Base-by-base conservation (phyloP, 371 early-diverging fungal species). In the Mortierella sp. region DNA sequence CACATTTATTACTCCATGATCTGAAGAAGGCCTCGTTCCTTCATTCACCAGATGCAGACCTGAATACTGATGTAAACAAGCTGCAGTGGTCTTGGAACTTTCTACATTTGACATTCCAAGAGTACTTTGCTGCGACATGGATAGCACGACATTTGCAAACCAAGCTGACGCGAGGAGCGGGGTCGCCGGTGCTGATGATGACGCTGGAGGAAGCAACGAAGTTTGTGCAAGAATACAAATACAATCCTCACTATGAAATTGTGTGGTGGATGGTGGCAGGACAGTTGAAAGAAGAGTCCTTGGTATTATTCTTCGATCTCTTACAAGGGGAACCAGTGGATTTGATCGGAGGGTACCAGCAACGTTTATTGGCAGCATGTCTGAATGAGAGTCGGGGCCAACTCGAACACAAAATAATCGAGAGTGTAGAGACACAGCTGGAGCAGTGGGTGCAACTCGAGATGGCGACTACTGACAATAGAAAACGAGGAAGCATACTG, bases 191-290 rank as follows among this genome's bases (percentile, higher is more conserved):
- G 51, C 7, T 61, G 32, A 32, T 42, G 49, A 66, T 66, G 72
- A 71, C 51, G 10, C 31, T 35, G 32, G 66, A 66, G 40, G 29
- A 55, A 34, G 31, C 61, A 15, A 58, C 1, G 10, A 43, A 32
- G 2, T 73, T 72, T 66, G 58, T 72, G 1, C 63, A 62, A 15
- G 17, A 57, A n/a, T 37, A 72, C n/a, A 72, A 72, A 57, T 66
- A 72, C 59, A 66, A 72, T 37, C 66, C 72, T 32, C 61, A 35
- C 22, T 72, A 62, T 29, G 67, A 72, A 63, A 72, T 72, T 62
- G 57, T 72, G 43, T 72, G 66, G 72, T 72, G 66, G 72, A 66
- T 72, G 66, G 67, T 72, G 34, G 72, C 72, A 61, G 72, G 66
- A 17, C 58, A 49, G 15, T 35, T 67, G 23, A 53, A 60, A 23